Percentiles rank a stretch among this genome's conserved stretches.
Evolutionary conservation across 768 basidiomycete genomes (phyloP).

Genomic region (Tubosaeta brunneosetosa): DNA sequence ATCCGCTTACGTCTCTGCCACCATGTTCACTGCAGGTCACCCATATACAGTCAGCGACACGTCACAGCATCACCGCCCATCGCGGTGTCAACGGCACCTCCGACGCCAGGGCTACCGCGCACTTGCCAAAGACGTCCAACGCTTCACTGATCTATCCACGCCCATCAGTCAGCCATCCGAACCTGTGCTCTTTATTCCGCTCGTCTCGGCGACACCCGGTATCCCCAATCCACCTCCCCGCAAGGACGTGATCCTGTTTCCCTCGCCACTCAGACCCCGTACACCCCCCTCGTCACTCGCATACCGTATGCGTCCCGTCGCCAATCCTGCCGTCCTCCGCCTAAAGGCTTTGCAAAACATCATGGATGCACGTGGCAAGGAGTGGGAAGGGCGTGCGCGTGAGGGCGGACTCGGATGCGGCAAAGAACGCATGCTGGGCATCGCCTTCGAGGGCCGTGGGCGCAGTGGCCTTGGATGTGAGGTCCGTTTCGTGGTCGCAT

Average conservation of each 20-base stretch:
- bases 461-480: conserved; percentile 45
- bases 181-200: conserved; percentile 39
- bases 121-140: conserved; percentile 38
- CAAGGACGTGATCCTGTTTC: conserved; percentile 38
- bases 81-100: conserved; percentile 11
- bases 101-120: conserved; percentile 43
- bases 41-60: conserved; percentile 17
- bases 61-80: conserved; percentile 13
- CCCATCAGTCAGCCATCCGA: conserved; percentile 13
- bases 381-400: conserved; percentile 45
- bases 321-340: conserved; percentile 57
- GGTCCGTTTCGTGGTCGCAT: conserved; percentile 33
- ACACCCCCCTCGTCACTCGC: conserved; percentile 27
- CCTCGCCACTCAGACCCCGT: conserved; percentile 40
- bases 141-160: conserved; percentile 30
- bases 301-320: conserved; percentile 51
- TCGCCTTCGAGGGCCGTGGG: conserved; percentile 62
- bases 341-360: conserved; percentile 60
- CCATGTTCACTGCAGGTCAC: conserved; percentile 42
- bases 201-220: conserved; percentile 31
- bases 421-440: conserved; percentile 51
- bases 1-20: conserved; percentile 51
- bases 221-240: conserved; percentile 24
- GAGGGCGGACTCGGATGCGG: conserved; percentile 52
- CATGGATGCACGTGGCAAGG: conserved; percentile 38